Conservation (phyloP, 345 rosid species). For the Lepidium aucheri region DNA sequence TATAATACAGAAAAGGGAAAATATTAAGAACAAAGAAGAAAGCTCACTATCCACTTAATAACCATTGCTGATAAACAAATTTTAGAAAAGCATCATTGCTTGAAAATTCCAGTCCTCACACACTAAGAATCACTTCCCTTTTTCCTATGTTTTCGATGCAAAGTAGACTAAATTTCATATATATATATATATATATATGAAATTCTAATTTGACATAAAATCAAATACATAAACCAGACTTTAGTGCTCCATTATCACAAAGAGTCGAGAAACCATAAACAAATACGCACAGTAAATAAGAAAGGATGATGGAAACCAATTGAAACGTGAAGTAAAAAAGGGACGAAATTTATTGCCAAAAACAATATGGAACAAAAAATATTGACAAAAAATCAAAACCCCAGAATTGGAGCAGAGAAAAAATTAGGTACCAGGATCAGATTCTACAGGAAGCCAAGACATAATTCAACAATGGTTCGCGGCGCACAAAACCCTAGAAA, state of each 20-base stretch:
- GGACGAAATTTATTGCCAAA: neutral
- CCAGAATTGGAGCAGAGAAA: neutral
- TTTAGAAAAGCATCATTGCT: neutral
- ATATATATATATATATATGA: neutral
- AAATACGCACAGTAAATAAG: neutral
- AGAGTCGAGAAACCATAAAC: neutral
- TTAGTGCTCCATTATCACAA: neutral
- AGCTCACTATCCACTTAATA: neutral
- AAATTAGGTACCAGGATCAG: conserved; percentile 24
- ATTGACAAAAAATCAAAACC: neutral
- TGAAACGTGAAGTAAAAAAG: neutral
- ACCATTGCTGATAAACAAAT: neutral
- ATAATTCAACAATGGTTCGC: conserved; percentile 12
- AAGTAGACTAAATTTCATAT: neutral
- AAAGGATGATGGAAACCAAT: neutral
- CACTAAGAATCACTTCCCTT: neutral
- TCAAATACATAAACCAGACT: neutral
- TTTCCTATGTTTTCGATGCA: neutral
- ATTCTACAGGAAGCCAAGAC: conserved; percentile 31
- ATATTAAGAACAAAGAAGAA: neutral
- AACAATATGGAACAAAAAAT: neutral
- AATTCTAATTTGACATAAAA: neutral
- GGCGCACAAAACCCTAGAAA: neutral
- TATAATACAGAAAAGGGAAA: neutral
- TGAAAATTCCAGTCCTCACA: neutral